Evolutionary conservation across 768 basidiomycete species (phyloP).

Genomic region (Boletus barrowsii): DNA sequence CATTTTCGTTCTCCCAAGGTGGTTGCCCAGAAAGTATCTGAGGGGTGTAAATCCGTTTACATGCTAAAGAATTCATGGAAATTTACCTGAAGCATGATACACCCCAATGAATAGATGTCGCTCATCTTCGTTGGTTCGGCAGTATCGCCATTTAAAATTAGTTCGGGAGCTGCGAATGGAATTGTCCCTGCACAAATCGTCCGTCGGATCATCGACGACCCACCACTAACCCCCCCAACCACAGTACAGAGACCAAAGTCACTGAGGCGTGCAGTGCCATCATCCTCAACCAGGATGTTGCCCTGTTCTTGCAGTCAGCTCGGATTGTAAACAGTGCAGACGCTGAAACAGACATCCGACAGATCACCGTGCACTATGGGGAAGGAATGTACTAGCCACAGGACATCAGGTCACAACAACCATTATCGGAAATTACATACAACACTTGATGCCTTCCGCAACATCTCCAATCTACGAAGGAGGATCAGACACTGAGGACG

Average conservation of each 20-base stretch:
- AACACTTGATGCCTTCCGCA: conserved; percentile 1
- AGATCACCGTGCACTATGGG: conserved; percentile 1
- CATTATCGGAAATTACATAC: not conserved
- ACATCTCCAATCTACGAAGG: not conserved
- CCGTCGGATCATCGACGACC: conserved; percentile 1
- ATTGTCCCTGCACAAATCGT: not conserved
- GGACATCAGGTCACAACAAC: not conserved
- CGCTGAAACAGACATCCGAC: not conserved
- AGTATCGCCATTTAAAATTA: not conserved
- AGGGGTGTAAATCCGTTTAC: not conserved
- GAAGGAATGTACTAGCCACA: not conserved
- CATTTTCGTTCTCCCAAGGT: not conserved
- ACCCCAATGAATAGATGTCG: conserved; percentile 2
- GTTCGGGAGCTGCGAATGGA: conserved; percentile 1
- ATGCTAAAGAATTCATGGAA: not conserved
- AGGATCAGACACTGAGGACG: not conserved
- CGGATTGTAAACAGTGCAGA: not conserved
- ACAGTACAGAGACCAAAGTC: conserved; percentile 4
- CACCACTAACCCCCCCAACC: not conserved
- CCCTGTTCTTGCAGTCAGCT: not conserved
- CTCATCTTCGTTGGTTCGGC: not conserved
- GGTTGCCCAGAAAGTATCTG: not conserved
- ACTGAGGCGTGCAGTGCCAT: not conserved
- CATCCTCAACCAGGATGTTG: not conserved
- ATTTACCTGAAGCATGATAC: conserved; percentile 1